Evolutionary conservation across 345 rosid genomes (phyloP).

Genomic region (Pelargonium nanum): DNA sequence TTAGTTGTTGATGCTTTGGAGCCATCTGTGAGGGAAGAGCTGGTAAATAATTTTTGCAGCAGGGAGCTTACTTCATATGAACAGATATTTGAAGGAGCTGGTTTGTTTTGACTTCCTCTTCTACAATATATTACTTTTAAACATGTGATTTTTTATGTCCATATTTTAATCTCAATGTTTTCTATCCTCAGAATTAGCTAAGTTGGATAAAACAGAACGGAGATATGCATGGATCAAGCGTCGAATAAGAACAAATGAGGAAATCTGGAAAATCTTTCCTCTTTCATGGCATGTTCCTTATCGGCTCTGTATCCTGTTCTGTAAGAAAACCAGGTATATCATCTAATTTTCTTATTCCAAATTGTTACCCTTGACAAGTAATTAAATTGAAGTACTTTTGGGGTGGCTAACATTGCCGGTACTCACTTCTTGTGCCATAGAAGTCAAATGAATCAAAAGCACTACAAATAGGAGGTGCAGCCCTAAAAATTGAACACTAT

Average conservation of each 20-base stretch:
- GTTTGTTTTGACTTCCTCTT: slow-evolving; percentile 31
- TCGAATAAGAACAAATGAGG: slow-evolving; percentile 89
- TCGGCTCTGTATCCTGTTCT: slow-evolving; percentile 85
- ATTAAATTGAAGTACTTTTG: background rate
- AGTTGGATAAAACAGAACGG: slow-evolving; percentile 90
- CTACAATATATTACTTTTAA: slow-evolving; percentile 9
- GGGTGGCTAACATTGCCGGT: background rate
- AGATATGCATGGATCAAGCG: slow-evolving; percentile 98
- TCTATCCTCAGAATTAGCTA: slow-evolving; percentile 61
- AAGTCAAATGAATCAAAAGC: background rate
- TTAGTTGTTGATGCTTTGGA: slow-evolving; percentile 96
- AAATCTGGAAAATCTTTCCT: slow-evolving; percentile 95
- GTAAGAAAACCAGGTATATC: slow-evolving; percentile 81
- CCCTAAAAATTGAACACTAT: background rate
- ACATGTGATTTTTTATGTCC: background rate
- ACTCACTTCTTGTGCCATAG: background rate
- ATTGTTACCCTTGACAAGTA: background rate
- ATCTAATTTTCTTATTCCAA: background rate
- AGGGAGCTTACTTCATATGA: slow-evolving; percentile 95
- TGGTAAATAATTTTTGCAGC: slow-evolving; percentile 95
- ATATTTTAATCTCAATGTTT: background rate
- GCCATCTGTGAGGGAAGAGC: slow-evolving; percentile 97
- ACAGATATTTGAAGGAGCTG: slow-evolving; percentile 99
- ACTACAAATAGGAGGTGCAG: background rate
- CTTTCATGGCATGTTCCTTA: slow-evolving; percentile 94